Conservation (phyloP, 768 basidiomycete genomes). For the Rhodotorula babjevae region DNA sequence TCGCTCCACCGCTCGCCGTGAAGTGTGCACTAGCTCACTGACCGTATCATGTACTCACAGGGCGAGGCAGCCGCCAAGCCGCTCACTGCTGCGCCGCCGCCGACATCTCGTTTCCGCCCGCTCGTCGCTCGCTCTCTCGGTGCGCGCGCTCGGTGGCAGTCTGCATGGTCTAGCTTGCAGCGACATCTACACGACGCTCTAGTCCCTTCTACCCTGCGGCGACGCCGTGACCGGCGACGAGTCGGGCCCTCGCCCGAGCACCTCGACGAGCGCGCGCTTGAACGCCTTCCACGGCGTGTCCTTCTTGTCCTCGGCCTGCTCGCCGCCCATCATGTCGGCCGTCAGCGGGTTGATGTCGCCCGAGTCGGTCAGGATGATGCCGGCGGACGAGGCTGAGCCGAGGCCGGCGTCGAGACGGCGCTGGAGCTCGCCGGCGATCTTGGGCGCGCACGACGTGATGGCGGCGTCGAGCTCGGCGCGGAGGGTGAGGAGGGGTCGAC, state of each 20-base stretch:
- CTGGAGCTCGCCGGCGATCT: constrained; percentile 17
- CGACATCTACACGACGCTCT: background rate
- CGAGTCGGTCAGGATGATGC: background rate
- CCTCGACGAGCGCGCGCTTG: constrained; percentile 19
- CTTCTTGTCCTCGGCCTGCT: constrained; percentile 25
- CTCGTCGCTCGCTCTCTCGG: too few species aligned
- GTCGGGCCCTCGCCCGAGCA: constrained; percentile 12
- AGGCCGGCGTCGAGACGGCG: constrained; percentile 11
- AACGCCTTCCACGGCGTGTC: constrained; percentile 36
- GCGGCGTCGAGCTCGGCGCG: constrained; percentile 57
- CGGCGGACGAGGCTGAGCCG: background rate
- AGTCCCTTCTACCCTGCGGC: background rate
- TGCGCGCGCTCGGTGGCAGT: too few species aligned
- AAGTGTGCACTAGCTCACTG: too few species aligned
- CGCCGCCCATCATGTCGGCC: constrained; percentile 30
- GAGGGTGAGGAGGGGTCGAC: constrained; percentile 59
- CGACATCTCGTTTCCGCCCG: too few species aligned
- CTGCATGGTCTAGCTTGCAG: too few species aligned
- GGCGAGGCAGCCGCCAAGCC: too few species aligned
- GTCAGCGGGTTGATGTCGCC: constrained; percentile 13
- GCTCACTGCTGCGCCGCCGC: too few species aligned
- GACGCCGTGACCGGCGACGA: background rate
- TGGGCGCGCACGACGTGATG: background rate
- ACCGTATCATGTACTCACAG: too few species aligned
- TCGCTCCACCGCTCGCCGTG: too few species aligned